Evolutionary conservation across 176 grass and related monocot genomes (phyloP), one percentile per base, ranked within the genome.

Genomic region (Zizania latifolia): DNA sequence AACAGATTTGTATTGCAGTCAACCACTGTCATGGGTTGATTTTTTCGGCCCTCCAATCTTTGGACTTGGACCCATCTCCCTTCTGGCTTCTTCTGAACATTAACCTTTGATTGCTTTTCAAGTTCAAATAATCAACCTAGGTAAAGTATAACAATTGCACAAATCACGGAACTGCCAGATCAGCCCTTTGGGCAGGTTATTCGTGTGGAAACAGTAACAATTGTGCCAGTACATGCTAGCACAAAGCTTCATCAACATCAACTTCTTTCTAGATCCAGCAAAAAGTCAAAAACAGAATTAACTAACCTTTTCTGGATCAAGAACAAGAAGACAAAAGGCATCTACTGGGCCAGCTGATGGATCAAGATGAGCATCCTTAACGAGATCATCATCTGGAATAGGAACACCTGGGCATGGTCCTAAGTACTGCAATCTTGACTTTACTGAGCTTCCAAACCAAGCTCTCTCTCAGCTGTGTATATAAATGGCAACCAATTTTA

Each of bases 61-160:
- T 71, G 53, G 27, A 76, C 10, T 79, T 71, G 53, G 27, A 76
- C 10, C 82, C 71, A 8, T 87, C 74, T 12, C 6, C 86, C 22
- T 79, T 85, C 24, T 39, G 48, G 53, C 43, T 77, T 62, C 80
- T 92, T 65, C 31, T 94, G 76, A 94, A 98, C 38, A 87, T 62
- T 74, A 94, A 61, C 65, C 89, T 91, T 41, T 94, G 84, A 63
- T 92, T 98, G 76, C 71, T 94, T 87, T 87, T 92, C 69, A 98
- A 79, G 69, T 94, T 93, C 70, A 98, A 71, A 66, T 92, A 94
- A 83, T 98, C 94, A 83, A 98, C 82, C 94, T 90, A 62, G 58
- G 48, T 24, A 72, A 23, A 67, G 70, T 19, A 67, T 68, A 74
- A 43, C 0, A 61, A 32, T 10, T 53, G n/a, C 48, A 53, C 19